Base-by-base conservation (phyloP, 139 green algal genomes). In the Coelastrella sp. region DNA sequence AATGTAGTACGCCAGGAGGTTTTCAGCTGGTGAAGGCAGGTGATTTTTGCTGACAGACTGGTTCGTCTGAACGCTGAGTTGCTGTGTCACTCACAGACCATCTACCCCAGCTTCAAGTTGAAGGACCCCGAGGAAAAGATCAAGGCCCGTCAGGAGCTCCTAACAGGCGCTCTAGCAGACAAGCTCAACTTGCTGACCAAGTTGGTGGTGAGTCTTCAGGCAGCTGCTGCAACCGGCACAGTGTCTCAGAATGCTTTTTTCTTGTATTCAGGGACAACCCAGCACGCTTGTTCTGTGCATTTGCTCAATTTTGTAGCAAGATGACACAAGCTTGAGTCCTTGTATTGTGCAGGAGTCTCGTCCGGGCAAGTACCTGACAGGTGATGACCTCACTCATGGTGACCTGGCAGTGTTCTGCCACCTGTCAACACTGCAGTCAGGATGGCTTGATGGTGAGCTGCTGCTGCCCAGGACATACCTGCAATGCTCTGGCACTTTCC, bases 131-230 rank as follows among this genome's bases (percentile, higher is more conserved):
- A 87, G 41, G 86, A 88, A 59, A 83, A 75, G 67, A 27, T 88
- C 38, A 88, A 88, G 76, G 86, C 81, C 0, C 86, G 86, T 1
- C 76, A 86, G 76, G 86, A 85, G 57, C 53, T 86, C 15, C 11
- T 87, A 17, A 76, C 66, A 43, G 86, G 75, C 13, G 63, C 80
- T 27, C 60, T 78, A 19, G 63, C 30, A 53, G 81, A 89, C 38
- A 89, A 87, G 74, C 64, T 89, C 27, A 35, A 60, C 32, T 30
- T 72, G 48, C 51, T 89, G 30, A 63, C 8, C 40, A 89, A 89
- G 81, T 40, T 81, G 2, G 9, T 89, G 37, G 85, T 89, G 72
- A 59, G 85, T 60, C 5, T 4, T 1, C 32, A 23, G 64, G n/a
- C n/a, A n/a, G n/a, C n/a, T n/a, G n/a, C n/a, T n/a, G n/a, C n/a